phyloP scores from a whole-genome alignment of 495 filamentous ascomycete genomes.

The Neurospora sp. region DNA sequence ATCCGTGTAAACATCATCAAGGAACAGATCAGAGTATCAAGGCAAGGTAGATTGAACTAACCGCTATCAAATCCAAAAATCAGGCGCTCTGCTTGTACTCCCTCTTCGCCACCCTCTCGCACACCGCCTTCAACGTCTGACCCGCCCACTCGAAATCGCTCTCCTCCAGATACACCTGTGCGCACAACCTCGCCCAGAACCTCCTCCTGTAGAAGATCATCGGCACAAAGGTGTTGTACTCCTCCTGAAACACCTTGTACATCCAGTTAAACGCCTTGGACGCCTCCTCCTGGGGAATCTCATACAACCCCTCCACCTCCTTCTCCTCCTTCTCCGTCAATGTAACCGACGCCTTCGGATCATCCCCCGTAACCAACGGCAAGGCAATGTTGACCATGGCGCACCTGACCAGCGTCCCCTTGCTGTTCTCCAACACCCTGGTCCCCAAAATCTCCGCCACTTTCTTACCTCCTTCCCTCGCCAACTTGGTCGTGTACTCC shows the following conservation, averaged over 20 bases:
- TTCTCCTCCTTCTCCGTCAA: constrained; percentile 1
- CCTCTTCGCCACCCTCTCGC: constrained; percentile 45
- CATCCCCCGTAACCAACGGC: constrained; percentile 38
- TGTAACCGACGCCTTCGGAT: constrained; percentile 8
- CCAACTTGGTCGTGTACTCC: constrained; percentile 46
- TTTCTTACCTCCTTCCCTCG: constrained; percentile 45
- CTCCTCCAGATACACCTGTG: constrained; percentile 68
- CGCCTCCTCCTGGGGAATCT: constrained; percentile 26
- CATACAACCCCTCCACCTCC: constrained; percentile 18
- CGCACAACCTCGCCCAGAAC: constrained; percentile 65
- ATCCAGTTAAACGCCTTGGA: constrained; percentile 45
- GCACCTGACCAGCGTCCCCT: constrained; percentile 32
- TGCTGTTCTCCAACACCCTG: constrained; percentile 54
- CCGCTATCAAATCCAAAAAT: neutral
- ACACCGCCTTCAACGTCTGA: constrained; percentile 48
- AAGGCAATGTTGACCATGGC: constrained; percentile 63
- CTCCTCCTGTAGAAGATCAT: constrained; percentile 47
- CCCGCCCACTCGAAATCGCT: constrained; percentile 70
- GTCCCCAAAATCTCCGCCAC: constrained; percentile 59
- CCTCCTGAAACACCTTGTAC: constrained; percentile 38
- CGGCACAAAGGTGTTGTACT: constrained; percentile 63
- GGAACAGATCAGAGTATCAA: neutral
- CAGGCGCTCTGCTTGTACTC: constrained; percentile 30
- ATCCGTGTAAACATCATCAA: neutral
- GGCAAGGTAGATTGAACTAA: neutral